phyloP scores from a whole-genome alignment of 2,329 filamentous ascomycete species.

The Colletotrichum camelliae region DNA sequence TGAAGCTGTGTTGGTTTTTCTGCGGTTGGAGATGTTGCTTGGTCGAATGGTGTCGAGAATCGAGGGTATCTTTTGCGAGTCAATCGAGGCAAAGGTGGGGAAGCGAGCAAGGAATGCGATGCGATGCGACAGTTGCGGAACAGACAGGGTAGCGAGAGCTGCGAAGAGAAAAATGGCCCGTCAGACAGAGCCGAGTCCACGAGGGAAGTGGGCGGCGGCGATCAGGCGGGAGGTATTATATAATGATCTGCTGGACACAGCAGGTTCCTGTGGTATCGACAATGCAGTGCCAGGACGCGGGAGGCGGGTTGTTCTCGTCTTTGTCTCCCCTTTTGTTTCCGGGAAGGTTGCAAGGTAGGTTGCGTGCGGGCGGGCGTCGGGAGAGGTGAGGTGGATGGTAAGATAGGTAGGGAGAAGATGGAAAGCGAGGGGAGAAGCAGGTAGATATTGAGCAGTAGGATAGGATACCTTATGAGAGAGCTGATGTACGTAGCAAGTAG shows the following conservation, averaged over 20 bases:
- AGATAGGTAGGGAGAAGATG: not conserved
- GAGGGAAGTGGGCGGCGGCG: not conserved
- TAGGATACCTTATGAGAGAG: not conserved
- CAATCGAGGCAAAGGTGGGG: constrained; percentile 21
- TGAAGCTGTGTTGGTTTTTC: not conserved
- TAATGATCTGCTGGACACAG: not conserved
- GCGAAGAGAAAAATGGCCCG: not conserved
- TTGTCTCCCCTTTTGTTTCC: not conserved
- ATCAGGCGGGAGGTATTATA: constrained; percentile 11
- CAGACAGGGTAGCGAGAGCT: constrained; percentile 17
- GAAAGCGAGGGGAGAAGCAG: not conserved
- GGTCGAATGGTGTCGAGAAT: constrained; percentile 5
- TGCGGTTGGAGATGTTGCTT: not conserved
- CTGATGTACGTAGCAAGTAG: not conserved
- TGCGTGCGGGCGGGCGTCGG: not conserved
- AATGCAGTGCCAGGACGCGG: not conserved
- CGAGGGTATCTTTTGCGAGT: constrained; percentile 20
- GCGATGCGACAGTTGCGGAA: constrained; percentile 22
- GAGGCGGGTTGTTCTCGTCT: not conserved
- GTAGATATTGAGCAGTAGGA: not conserved
- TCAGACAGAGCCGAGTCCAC: not conserved
- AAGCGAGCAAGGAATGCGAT: constrained; percentile 22
- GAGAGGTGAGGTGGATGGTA: not conserved
- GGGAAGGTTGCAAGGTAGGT: not conserved
- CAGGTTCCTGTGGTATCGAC: not conserved